Percentiles rank a stretch among this genome's conserved stretches.
phyloP scores from a whole-genome alignment of 306 rosid genomes.

The Prunus davidiana region DNA sequence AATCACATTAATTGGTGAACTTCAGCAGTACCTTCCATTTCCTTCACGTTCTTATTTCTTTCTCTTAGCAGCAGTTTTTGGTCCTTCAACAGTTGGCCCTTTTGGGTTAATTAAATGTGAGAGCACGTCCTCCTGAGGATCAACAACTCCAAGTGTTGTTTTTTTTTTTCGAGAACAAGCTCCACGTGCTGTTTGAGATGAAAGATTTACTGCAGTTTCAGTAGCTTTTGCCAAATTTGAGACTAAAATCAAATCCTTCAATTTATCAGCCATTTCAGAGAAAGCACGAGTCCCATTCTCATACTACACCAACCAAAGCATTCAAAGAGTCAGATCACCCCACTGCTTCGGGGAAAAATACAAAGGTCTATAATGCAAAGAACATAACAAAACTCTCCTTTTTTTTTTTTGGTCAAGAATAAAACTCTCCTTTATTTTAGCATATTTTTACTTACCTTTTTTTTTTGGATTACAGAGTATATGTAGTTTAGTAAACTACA shows the following conservation, averaged over 20 bases:
- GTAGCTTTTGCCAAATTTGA: slow-evolving; percentile 46
- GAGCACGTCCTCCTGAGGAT: not conserved
- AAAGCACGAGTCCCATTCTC: slow-evolving; percentile 39
- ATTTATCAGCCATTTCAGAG: slow-evolving; percentile 36
- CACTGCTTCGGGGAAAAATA: not conserved
- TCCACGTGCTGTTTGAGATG: slow-evolving; percentile 29
- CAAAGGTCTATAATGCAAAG: not conserved
- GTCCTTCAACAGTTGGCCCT: not conserved
- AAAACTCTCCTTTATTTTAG: not conserved
- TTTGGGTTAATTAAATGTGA: not conserved
- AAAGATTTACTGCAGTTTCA: slow-evolving; percentile 40
- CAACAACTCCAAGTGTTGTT: slow-evolving; percentile 16
- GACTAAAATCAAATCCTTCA: slow-evolving; percentile 43
- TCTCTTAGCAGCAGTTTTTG: slow-evolving; percentile 34
- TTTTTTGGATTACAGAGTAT: no score
- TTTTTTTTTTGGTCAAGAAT: not conserved
- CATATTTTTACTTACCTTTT: no score
- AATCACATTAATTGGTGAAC: not conserved
- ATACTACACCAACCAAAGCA: slow-evolving; percentile 36
- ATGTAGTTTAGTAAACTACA: no score
- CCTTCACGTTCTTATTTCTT: slow-evolving; percentile 12
- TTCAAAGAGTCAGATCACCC: not conserved
- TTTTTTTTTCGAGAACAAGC: not conserved
- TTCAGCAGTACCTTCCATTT: slow-evolving; percentile 15
- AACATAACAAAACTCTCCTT: not conserved